Conservation (phyloP, 192 early-diverging fungal genomes). For the Funneliformis geosporum region DNA sequence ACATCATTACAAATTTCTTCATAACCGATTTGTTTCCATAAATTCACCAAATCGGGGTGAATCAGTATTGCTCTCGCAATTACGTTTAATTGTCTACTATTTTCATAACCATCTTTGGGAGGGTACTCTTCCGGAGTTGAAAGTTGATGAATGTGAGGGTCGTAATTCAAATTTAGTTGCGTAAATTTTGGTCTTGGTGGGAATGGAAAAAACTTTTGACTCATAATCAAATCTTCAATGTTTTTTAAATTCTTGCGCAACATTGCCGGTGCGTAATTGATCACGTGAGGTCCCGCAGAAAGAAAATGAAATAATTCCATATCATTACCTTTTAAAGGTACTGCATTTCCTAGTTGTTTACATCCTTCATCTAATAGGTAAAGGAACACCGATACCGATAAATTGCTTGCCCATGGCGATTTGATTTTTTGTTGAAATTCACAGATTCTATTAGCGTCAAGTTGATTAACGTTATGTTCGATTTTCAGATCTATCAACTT, state of each 20-base stretch:
- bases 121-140: not conserved
- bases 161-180: not conserved
- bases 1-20: constrained; percentile 21
- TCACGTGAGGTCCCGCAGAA: not conserved
- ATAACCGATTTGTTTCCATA: not conserved
- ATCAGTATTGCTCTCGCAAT: constrained; percentile 18
- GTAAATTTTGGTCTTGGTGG: constrained; percentile 3
- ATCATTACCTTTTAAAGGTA: constrained; percentile 17
- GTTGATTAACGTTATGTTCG: not conserved
- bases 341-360: not conserved
- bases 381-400: not conserved
- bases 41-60: not conserved
- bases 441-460: not conserved
- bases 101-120: not conserved
- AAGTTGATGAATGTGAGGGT: too few species aligned
- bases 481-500: too few species aligned
- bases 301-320: constrained; percentile 22
- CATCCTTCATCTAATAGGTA: not conserved
- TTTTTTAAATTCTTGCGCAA: constrained; percentile 5
- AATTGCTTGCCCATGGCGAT: constrained; percentile 13
- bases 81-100: constrained; percentile 7
- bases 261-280: not conserved
- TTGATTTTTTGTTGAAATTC: constrained; percentile 25
- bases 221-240: not conserved
- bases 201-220: constrained; percentile 6